These are phyloP conservation scores for Oleoguttula mirabilis DNA, from an alignment of 495 filamentous ascomycete genomes.

Conservation along the genomic window DNA sequence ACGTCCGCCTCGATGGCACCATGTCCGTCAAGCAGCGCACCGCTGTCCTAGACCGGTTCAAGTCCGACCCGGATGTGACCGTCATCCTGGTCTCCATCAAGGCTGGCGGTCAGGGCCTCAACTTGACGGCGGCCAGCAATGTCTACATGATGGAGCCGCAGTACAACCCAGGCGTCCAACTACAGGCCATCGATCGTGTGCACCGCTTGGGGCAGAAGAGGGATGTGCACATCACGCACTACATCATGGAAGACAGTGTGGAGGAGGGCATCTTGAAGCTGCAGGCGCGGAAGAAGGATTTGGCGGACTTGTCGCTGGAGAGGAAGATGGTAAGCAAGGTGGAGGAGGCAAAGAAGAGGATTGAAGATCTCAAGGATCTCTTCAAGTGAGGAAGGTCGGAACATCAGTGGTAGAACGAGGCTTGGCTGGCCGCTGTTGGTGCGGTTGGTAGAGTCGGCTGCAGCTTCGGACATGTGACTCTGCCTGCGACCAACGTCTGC, in stretches of 20 bases:
- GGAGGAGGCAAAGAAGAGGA: constrained; percentile 60
- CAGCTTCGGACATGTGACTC: too few relatives aligned
- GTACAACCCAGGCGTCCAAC: constrained; percentile 89
- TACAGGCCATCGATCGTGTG: constrained; percentile 87
- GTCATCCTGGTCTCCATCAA: constrained; percentile 85
- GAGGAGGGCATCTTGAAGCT: constrained; percentile 87
- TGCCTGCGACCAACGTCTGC: too few relatives aligned
- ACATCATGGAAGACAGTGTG: constrained; percentile 79
- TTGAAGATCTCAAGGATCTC: constrained; percentile 69
- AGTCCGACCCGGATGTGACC: constrained; percentile 54
- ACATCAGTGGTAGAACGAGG: too few relatives aligned
- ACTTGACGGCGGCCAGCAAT: constrained; percentile 70
- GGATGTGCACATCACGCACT: constrained; percentile 66
- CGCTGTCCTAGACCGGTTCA: constrained; percentile 61
- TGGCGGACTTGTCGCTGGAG: constrained; percentile 78
- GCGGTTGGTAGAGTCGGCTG: too few relatives aligned
- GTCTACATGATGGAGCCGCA: constrained; percentile 98
- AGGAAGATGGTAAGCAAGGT: constrained; percentile 47
- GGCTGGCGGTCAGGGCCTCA: constrained; percentile 84
- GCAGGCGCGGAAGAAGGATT: constrained; percentile 77
- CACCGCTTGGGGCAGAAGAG: constrained; percentile 86
- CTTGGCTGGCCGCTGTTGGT: too few relatives aligned
- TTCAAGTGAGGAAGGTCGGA: constrained; percentile 37
- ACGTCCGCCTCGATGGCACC: constrained; percentile 75
- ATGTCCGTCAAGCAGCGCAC: constrained; percentile 64